Evolutionary conservation across 2,329 filamentous ascomycete genomes (phyloP), one percentile per base, ranked within the genome.

Genomic region (Epicoccum sorghinum): DNA sequence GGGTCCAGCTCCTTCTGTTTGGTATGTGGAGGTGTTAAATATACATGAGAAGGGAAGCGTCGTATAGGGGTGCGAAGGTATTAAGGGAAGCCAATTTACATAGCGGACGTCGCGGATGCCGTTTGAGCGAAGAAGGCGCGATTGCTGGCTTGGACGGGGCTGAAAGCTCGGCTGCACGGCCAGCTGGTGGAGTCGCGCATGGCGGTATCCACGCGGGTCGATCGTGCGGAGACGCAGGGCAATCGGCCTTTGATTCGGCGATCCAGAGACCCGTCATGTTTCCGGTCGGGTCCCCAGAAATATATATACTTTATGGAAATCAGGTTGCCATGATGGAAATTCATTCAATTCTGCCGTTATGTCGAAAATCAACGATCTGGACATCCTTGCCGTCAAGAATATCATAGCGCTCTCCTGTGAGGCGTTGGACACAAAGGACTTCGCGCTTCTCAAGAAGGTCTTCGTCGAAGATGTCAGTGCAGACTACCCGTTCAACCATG

Each of bases 381-480:
- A 72, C 47, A 18, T 63, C 41, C 47, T 75, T 39, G 75, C 76
- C n/a, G 75, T 80, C 59, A 70, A 69, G 37, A 79, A 79, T 58
- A 68, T 69, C 7, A 59, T 79, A 24, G 61, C 76, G 5, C 72
- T 68, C 27, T 80, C 79, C 61, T 79, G 77, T 62, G 69, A 78
- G 37, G 77, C 77, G 1, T 66, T 79, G 5, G 78, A 79, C 58
- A 72, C 71, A 13, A 79, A 79, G 53, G 52, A 75, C 48, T 78
- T 75, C 43, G 39, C 59, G 4, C 64, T 76, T 1, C 67, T 80
- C 2, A 44, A 64, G 4, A 59, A 75, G 30, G 77, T 80, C 48
- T 79, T 80, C 61, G 62, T 68, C 1, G 44, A 65, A 5, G 72
- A 79, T 53, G 74, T 78, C 9, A 64, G 68, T 6, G 75, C 76